phyloP scores from a whole-genome alignment of 75 land plant species.

The Sequoia sempervirens region DNA sequence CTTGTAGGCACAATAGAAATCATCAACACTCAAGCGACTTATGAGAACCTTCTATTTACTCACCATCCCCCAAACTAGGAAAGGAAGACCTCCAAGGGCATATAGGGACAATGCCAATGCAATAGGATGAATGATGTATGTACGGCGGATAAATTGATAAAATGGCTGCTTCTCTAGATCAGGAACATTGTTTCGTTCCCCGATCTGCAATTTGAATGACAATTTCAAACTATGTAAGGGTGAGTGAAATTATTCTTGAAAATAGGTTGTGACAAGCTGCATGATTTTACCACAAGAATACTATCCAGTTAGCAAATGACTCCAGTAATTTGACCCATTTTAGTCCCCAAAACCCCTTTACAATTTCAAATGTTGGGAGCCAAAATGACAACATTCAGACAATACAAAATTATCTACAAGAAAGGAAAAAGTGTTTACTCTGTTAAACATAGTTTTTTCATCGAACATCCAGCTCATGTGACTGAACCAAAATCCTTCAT shows the following conservation, averaged over 20 bases:
- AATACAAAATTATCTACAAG: not conserved
- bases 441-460: slow-evolving; percentile 22
- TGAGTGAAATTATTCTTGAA: no score
- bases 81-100: slow-evolving; percentile 69
- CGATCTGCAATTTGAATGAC: slow-evolving; percentile 24
- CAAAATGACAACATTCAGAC: no score
- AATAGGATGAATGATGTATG: slow-evolving; percentile 61
- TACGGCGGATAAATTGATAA: slow-evolving; percentile 45
- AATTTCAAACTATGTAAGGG: slow-evolving; percentile 24
- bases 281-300: no score
- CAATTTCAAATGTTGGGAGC: no score
- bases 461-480: slow-evolving; percentile 86
- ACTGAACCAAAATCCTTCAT: slow-evolving; percentile 79
- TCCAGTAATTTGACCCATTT: no score
- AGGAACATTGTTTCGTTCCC: slow-evolving; percentile 52
- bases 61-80: slow-evolving; percentile 75
- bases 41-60: no score
- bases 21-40: no score
- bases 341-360: no score
- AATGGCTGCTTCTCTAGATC: slow-evolving; percentile 69
- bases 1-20: no score
- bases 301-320: no score
- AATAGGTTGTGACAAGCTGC: no score
- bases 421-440: slow-evolving; percentile 20
- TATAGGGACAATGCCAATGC: slow-evolving; percentile 45